These are phyloP conservation scores for Flaveria brownii DNA, from an alignment of 129 eudicot genomes.

Conservation along the genomic window DNA sequence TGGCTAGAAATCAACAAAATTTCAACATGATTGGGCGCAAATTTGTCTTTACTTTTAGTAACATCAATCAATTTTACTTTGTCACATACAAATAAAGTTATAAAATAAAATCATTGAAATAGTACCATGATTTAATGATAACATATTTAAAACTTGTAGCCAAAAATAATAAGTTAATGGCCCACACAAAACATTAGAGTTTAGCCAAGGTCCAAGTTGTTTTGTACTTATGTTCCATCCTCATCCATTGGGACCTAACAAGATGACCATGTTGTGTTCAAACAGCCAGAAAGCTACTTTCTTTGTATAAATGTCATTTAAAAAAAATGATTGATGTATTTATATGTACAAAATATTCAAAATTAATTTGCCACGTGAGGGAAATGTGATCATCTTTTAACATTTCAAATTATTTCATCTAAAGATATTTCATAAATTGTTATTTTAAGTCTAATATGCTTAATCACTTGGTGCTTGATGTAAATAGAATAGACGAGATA, in stretches of 20 bases:
- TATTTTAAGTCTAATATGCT: no score
- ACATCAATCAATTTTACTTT: slow-evolving; percentile 13
- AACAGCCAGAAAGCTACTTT: neutral
- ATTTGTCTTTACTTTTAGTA: slow-evolving; percentile 18
- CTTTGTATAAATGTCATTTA: no score
- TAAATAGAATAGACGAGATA: no score
- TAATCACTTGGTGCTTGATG: no score
- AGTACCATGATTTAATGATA: neutral
- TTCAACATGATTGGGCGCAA: neutral
- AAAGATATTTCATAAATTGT: no score
- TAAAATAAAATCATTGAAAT: neutral
- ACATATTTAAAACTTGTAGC: neutral
- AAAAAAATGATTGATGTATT: neutral
- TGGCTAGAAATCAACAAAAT: slow-evolving; percentile 6
- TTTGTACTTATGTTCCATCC: neutral
- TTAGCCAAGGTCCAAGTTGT: neutral
- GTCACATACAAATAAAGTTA: neutral
- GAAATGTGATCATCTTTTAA: no score
- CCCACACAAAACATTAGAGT: neutral
- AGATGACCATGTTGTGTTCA: neutral
- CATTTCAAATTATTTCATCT: no score
- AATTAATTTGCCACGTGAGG: neutral
- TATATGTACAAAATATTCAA: neutral
- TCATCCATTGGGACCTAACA: neutral
- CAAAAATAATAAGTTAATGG: neutral